Conservation (phyloP, 208 protist species). For the Wallacemonas collosoma region DNA sequence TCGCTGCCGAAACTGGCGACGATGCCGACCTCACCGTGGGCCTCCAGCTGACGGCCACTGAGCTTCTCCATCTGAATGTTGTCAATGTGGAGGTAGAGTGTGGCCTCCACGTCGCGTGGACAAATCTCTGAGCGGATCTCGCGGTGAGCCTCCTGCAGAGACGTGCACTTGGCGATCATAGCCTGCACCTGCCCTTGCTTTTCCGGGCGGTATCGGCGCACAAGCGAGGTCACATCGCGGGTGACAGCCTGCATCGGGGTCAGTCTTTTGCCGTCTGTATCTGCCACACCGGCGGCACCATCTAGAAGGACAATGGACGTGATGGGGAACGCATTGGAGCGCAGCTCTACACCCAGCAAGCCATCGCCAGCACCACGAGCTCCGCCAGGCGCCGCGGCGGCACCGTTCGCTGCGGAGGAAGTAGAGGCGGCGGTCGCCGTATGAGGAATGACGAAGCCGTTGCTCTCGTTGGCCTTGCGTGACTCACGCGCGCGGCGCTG, state of each 20-base stretch:
- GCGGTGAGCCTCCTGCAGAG: slow-evolving; percentile 57
- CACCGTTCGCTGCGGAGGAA: not conserved
- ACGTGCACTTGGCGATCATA: slow-evolving; percentile 62
- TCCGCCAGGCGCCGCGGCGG: not conserved
- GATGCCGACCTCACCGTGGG: slow-evolving; percentile 44
- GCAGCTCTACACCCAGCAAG: slow-evolving; percentile 62
- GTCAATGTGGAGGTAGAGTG: slow-evolving; percentile 78
- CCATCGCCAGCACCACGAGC: slow-evolving; percentile 33
- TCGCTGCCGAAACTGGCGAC: slow-evolving; percentile 47
- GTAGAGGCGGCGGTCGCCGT: not conserved
- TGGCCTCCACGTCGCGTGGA: slow-evolving; percentile 40
- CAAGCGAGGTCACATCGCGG: slow-evolving; percentile 68
- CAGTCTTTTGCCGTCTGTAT: not conserved
- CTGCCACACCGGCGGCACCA: not conserved
- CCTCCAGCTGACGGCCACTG: slow-evolving; percentile 41
- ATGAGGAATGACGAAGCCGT: not conserved
- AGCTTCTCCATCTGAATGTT: slow-evolving; percentile 42
- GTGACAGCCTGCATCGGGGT: slow-evolving; percentile 41
- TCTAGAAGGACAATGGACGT: slow-evolving; percentile 26
- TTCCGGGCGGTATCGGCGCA: slow-evolving; percentile 64
- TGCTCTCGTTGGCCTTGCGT: slow-evolving; percentile 10
- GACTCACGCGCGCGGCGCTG: not conserved
- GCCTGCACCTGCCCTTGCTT: slow-evolving; percentile 66
- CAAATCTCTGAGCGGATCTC: slow-evolving; percentile 66
- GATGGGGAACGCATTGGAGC: slow-evolving; percentile 72